Evolutionary conservation across 202 grass and related monocot species (phyloP).

Genomic region (Elaeis oleifera): DNA sequence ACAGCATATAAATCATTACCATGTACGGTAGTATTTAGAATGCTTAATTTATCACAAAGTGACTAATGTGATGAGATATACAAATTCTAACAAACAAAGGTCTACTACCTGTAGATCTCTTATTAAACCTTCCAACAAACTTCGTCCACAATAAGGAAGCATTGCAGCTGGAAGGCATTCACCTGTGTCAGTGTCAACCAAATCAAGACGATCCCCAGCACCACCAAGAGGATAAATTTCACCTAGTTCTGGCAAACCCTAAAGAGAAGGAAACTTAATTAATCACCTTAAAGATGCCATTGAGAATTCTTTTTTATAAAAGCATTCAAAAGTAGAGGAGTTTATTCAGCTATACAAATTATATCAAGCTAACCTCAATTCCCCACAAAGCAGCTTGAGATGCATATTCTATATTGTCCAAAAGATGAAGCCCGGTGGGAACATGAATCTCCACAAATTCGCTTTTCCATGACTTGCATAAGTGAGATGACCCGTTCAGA

Average conservation of each 20-base stretch:
- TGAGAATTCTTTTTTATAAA: background rate
- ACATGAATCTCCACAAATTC: slow-evolving; percentile 71
- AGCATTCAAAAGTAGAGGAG: too few relatives aligned
- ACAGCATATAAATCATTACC: too few relatives aligned
- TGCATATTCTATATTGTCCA: slow-evolving; percentile 72
- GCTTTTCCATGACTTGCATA: slow-evolving; percentile 22
- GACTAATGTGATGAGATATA: too few relatives aligned
- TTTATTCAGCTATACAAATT: background rate
- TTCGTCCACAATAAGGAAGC: slow-evolving; percentile 82
- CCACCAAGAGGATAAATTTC: slow-evolving; percentile 99
- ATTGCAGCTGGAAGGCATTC: slow-evolving; percentile 92
- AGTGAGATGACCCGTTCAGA: background rate
- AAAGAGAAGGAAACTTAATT: slow-evolving; percentile 46
- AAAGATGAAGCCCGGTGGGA: slow-evolving; percentile 73
- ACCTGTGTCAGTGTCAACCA: slow-evolving; percentile 63
- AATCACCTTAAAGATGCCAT: slow-evolving; percentile 1
- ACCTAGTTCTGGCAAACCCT: slow-evolving; percentile 95
- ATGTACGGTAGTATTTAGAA: too few relatives aligned
- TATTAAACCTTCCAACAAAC: slow-evolving; percentile 79
- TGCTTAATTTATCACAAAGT: too few relatives aligned
- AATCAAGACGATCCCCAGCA: slow-evolving; percentile 89
- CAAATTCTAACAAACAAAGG: background rate
- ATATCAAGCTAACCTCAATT: slow-evolving; percentile 61
- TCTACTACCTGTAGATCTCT: slow-evolving; percentile 76
- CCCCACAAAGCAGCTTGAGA: slow-evolving; percentile 90